Conservation (phyloP, 768 basidiomycete genomes). For the Boletus speciosus region DNA sequence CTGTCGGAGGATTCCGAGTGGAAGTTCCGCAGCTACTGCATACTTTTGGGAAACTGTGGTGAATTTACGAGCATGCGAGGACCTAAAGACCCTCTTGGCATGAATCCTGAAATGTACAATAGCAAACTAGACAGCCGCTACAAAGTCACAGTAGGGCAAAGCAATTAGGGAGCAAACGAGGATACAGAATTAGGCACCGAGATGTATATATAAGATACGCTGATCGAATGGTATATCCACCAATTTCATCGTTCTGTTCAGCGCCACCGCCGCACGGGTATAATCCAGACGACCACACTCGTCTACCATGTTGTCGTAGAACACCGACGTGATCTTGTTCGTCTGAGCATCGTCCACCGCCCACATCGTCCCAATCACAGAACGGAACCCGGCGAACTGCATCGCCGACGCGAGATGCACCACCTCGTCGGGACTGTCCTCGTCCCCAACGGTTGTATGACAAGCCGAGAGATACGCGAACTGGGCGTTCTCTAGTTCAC, state of each 20-base stretch:
- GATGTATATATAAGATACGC: not conserved
- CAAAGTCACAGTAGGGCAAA: not conserved
- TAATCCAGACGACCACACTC: not conserved
- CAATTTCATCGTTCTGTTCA: not conserved
- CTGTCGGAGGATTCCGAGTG: too few relatives aligned
- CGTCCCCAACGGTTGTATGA: not conserved
- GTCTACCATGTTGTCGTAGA: not conserved
- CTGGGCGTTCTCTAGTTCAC: constrained; percentile 3
- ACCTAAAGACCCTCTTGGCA: not conserved
- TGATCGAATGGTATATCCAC: not conserved
- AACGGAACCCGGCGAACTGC: not conserved
- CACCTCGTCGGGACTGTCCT: constrained; percentile 10
- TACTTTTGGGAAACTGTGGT: too few relatives aligned
- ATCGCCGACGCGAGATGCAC: constrained; percentile 1
- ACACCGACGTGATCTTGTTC: not conserved
- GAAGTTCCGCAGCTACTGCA: too few relatives aligned
- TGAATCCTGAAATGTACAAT: not conserved
- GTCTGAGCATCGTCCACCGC: not conserved
- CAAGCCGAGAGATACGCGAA: constrained; percentile 27
- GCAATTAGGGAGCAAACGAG: too few relatives aligned
- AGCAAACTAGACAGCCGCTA: not conserved
- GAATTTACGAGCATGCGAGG: not conserved
- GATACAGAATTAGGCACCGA: not conserved
- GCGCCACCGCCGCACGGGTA: not conserved
- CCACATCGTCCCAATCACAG: constrained; percentile 2